phyloP scores from a whole-genome alignment of 108 stramenopile species.

The Epithemia pelagica region DNA sequence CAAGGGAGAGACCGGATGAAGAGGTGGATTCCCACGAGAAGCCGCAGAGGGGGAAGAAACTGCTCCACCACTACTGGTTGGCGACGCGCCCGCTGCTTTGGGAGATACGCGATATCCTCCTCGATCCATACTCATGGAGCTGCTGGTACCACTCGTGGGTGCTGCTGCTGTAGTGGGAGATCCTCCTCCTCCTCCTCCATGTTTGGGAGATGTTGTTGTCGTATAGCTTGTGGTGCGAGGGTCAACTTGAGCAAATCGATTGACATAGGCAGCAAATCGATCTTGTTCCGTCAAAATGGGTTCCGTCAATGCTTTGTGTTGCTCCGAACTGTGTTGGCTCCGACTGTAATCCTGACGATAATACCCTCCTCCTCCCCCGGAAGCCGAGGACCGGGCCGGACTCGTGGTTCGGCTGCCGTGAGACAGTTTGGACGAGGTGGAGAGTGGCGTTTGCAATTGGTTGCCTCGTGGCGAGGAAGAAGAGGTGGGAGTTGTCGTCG shows the following conservation, averaged over 20 bases:
- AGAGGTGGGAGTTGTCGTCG: neutral
- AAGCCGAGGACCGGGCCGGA: no score
- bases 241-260: constrained; percentile 12
- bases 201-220: neutral
- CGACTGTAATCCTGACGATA: neutral
- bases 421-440: no score
- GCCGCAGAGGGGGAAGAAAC: neutral
- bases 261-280: constrained; percentile 8
- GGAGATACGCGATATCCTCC: neutral
- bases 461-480: neutral
- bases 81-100: neutral
- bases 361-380: neutral
- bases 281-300: constrained; percentile 4
- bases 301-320: neutral
- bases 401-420: no score
- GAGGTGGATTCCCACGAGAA: neutral
- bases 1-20: neutral
- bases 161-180: no score
- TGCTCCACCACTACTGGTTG: neutral
- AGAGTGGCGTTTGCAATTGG: neutral
- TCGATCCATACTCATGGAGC: neutral
- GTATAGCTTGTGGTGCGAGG: neutral
- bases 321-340: neutral
- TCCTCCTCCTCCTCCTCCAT: no score
- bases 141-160: neutral